Conservation (phyloP, 768 basidiomycete species). For the Leccinellum luteum region DNA sequence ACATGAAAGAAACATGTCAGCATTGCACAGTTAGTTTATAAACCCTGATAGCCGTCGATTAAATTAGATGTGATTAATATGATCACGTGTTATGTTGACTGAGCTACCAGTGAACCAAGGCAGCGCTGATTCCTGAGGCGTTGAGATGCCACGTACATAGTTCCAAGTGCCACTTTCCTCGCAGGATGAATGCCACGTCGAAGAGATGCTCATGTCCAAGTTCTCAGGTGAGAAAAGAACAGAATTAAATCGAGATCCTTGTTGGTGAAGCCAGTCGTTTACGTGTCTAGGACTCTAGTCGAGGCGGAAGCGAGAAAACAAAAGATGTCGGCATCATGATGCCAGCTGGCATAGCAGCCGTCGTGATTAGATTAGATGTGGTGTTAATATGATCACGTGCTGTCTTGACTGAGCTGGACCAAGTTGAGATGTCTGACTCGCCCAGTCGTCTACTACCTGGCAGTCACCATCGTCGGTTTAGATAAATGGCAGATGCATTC, state of each 20-base stretch:
- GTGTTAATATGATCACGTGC: constrained; percentile 22
- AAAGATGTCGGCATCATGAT: neutral
- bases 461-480: neutral
- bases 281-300: neutral
- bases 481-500: constrained; percentile 62
- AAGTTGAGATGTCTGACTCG: constrained; percentile 7
- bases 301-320: neutral
- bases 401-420: constrained; percentile 14
- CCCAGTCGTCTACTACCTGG: neutral
- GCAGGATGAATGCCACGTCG: too few relatives aligned
- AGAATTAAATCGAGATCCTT: too few relatives aligned
- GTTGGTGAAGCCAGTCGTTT: too few relatives aligned
- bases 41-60: neutral
- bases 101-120: too few relatives aligned
- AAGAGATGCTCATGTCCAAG: too few relatives aligned
- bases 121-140: too few relatives aligned
- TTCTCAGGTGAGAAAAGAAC: too few relatives aligned
- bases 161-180: too few relatives aligned
- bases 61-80: too few relatives aligned
- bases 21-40: neutral
- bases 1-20: neutral
- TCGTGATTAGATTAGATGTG: constrained; percentile 17
- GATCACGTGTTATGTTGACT: too few relatives aligned
- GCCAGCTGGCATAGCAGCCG: neutral
- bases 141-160: too few relatives aligned